These are phyloP conservation scores for Candolleomyces efflorescens DNA, from an alignment of 768 basidiomycete genomes.

Conservation along the genomic window DNA sequence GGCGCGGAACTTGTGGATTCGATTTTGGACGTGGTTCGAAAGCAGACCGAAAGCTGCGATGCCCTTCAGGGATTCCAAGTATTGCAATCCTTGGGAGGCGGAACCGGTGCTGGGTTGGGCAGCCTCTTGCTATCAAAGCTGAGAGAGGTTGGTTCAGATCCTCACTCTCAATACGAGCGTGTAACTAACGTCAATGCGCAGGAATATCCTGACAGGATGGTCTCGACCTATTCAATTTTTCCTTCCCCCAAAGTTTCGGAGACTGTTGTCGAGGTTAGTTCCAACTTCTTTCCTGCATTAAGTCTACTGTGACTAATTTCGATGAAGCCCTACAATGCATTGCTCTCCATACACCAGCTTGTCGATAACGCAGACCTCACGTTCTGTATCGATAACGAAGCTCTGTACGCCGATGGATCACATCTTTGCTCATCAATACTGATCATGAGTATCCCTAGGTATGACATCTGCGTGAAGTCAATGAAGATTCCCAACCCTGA, in stretches of 20 bases:
- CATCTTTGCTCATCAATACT: not conserved
- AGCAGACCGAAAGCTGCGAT: conserved; percentile 78
- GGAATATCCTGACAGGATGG: conserved; percentile 55
- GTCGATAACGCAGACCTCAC: conserved; percentile 83
- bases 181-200: conserved; percentile 11
- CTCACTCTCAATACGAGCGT: not conserved
- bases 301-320: conserved; percentile 39
- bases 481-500: conserved; percentile 60
- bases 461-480: conserved; percentile 64
- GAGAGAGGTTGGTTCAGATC: conserved; percentile 52
- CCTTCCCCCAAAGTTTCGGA: conserved; percentile 58
- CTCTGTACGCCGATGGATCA: conserved; percentile 46
- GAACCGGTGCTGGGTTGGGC: conserved; percentile 85
- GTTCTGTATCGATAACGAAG: conserved; percentile 85
- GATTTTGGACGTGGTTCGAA: conserved; percentile 78
- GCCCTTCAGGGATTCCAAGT: conserved; percentile 89
- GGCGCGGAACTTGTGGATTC: conserved; percentile 89
- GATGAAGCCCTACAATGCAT: conserved; percentile 79
- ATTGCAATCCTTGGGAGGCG: conserved; percentile 87
- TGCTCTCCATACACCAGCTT: conserved; percentile 85
- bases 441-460: conserved; percentile 35
- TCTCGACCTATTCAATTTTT: conserved; percentile 50
- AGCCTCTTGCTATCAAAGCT: conserved; percentile 77
- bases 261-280: conserved; percentile 58
- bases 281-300: conserved; percentile 34